Conservation (phyloP, 2,329 filamentous ascomycete species). For the Neofusicoccum kwambonambiense region DNA sequence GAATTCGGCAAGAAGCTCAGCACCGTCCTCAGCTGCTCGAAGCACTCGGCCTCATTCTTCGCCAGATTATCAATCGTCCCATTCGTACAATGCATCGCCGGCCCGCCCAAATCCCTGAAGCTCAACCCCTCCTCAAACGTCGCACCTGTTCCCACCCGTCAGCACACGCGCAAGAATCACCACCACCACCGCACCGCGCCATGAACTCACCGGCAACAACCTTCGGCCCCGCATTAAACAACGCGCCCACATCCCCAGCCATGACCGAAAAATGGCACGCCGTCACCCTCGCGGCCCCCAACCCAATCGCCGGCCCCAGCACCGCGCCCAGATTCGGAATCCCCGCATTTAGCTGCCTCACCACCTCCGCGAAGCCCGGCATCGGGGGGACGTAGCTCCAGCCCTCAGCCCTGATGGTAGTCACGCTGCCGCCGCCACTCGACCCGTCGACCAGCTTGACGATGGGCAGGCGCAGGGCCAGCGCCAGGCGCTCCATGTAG, state of each 20-base stretch:
- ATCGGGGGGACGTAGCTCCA: constrained; percentile 62
- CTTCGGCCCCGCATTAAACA: constrained; percentile 65
- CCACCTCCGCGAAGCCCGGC: constrained; percentile 51
- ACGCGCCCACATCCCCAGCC: constrained; percentile 60
- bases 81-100: constrained; percentile 62
- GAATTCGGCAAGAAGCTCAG: constrained; percentile 59
- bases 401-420: constrained; percentile 55
- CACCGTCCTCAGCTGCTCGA: constrained; percentile 59
- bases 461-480: constrained; percentile 58
- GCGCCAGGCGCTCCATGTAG: constrained; percentile 61
- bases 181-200: background rate
- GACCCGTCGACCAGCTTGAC: constrained; percentile 65
- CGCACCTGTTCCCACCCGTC: constrained; percentile 38
- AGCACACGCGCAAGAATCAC: background rate
- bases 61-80: constrained; percentile 67
- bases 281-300: constrained; percentile 44
- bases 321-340: constrained; percentile 66
- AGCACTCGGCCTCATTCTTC: constrained; percentile 59
- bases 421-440: constrained; percentile 62
- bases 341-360: constrained; percentile 60
- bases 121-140: constrained; percentile 64
- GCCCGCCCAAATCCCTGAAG: constrained; percentile 60
- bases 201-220: constrained; percentile 51
- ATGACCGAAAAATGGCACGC: constrained; percentile 66
- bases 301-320: constrained; percentile 61